phyloP scores from a whole-genome alignment of 2,329 filamentous ascomycete genomes.

The Cadophora sp. region DNA sequence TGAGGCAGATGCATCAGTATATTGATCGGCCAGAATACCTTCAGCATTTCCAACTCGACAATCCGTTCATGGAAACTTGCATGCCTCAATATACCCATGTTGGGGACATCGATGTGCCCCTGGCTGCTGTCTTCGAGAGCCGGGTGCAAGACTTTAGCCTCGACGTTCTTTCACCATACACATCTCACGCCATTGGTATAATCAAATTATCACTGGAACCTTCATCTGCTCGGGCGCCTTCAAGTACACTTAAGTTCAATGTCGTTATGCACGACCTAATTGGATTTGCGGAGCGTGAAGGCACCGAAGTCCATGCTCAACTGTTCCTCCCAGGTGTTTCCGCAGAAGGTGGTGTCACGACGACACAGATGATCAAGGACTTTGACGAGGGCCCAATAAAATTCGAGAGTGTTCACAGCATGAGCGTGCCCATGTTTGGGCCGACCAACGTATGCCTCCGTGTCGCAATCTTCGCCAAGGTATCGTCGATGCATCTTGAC shows the following conservation, averaged over 20 bases:
- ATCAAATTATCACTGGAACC: slow-evolving; percentile 91
- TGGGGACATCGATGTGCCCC: slow-evolving; percentile 90
- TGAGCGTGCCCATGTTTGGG: slow-evolving; percentile 87
- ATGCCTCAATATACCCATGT: slow-evolving; percentile 93
- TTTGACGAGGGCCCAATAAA: slow-evolving; percentile 93
- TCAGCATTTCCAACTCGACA: slow-evolving; percentile 89
- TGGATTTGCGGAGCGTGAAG: slow-evolving; percentile 94
- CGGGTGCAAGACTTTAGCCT: slow-evolving; percentile 92
- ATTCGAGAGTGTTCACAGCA: slow-evolving; percentile 98
- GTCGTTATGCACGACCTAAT: slow-evolving; percentile 97
- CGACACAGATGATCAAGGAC: slow-evolving; percentile 90
- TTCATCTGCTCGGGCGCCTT: slow-evolving; percentile 89
- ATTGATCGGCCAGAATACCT: slow-evolving; percentile 94
- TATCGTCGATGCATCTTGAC: slow-evolving; percentile 93
- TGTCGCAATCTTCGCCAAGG: slow-evolving; percentile 89
- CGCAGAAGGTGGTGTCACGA: slow-evolving; percentile 89
- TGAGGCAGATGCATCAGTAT: slow-evolving; percentile 98
- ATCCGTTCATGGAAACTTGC: slow-evolving; percentile 89
- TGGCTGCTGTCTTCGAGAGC: slow-evolving; percentile 92
- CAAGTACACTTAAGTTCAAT: slow-evolving; percentile 95
- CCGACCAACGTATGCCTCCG: slow-evolving; percentile 78
- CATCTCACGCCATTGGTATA: slow-evolving; percentile 87
- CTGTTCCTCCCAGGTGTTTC: slow-evolving; percentile 93
- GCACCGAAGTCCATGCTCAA: slow-evolving; percentile 93
- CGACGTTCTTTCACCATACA: slow-evolving; percentile 92